Percentiles rank a stretch among this genome's conserved stretches.
Evolutionary conservation across 768 basidiomycete species (phyloP).

Genomic region (Tylopilus plumbeoviolaceoides): DNA sequence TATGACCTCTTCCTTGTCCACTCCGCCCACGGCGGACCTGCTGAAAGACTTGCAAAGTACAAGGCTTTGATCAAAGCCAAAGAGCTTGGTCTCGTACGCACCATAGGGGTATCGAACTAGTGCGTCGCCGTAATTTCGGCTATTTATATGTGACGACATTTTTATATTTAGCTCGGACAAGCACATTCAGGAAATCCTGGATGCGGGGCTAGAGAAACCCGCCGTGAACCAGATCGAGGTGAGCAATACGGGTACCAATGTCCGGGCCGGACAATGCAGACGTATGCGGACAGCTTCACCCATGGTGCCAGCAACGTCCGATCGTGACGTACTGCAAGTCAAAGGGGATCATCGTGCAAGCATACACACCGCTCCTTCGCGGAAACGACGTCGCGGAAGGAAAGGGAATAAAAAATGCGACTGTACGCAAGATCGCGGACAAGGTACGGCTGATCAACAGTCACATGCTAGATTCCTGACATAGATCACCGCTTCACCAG

Average conservation of each 20-base stretch:
- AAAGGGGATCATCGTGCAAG: conserved; percentile 59
- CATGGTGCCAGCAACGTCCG: conserved; percentile 72
- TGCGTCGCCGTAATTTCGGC: conserved; percentile 15
- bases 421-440: conserved; percentile 46
- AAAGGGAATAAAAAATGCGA: conserved; percentile 43
- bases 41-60: conserved; percentile 38
- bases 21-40: conserved; percentile 37
- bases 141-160: neutral
- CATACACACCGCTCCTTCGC: conserved; percentile 69
- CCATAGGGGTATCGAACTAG: conserved; percentile 49
- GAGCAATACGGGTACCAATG: neutral
- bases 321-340: conserved; percentile 69
- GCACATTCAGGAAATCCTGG: conserved; percentile 24
- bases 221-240: conserved; percentile 31
- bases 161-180: conserved; percentile 19
- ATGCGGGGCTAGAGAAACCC: conserved; percentile 24
- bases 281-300: conserved; percentile 52
- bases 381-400: conserved; percentile 27
- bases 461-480: neutral
- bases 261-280: neutral
- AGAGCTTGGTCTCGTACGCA: conserved; percentile 34
- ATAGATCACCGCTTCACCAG: conserved; percentile 11
- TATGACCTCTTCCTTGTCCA: conserved; percentile 49
- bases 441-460: conserved; percentile 42
- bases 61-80: conserved; percentile 35